phyloP scores from a whole-genome alignment of 2,329 filamentous ascomycete species.

The Cladosporium sp. region DNA sequence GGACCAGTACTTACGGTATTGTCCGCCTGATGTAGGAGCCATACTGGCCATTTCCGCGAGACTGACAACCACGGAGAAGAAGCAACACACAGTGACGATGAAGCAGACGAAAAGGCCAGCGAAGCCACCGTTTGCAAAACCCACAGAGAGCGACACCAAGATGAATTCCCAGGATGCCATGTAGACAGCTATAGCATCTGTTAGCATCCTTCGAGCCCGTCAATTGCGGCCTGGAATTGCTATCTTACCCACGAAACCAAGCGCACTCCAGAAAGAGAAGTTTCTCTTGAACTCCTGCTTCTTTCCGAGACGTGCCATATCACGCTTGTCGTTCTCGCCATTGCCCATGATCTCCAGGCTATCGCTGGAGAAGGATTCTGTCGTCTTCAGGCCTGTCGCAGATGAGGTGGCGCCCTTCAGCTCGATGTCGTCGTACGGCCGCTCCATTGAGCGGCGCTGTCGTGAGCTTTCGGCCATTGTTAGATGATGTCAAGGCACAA shows the following conservation, averaged over 20 bases:
- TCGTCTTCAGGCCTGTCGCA: not conserved
- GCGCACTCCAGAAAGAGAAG: slow-evolving; percentile 33
- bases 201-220: not conserved
- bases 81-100: slow-evolving; percentile 34
- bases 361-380: not conserved
- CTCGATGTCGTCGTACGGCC: slow-evolving; percentile 9
- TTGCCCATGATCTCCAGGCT: slow-evolving; percentile 10
- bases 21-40: slow-evolving; percentile 38
- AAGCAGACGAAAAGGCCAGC: slow-evolving; percentile 39
- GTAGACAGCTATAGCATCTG: slow-evolving; percentile 26
- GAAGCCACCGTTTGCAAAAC: slow-evolving; percentile 38
- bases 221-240: too few species aligned
- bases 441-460: not conserved
- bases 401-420: slow-evolving; percentile 7
- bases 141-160: slow-evolving; percentile 33
- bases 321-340: slow-evolving; percentile 22
- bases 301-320: slow-evolving; percentile 37
- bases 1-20: slow-evolving; percentile 25
- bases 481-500: not conserved
- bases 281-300: slow-evolving; percentile 34
- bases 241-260: slow-evolving; percentile 35
- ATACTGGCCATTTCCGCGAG: slow-evolving; percentile 40
- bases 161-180: slow-evolving; percentile 39
- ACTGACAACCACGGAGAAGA: slow-evolving; percentile 33
- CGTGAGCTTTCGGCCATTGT: slow-evolving; percentile 17